Base-by-base conservation (phyloP, 2,329 filamentous ascomycete genomes). In the Xylariales sp. region DNA sequence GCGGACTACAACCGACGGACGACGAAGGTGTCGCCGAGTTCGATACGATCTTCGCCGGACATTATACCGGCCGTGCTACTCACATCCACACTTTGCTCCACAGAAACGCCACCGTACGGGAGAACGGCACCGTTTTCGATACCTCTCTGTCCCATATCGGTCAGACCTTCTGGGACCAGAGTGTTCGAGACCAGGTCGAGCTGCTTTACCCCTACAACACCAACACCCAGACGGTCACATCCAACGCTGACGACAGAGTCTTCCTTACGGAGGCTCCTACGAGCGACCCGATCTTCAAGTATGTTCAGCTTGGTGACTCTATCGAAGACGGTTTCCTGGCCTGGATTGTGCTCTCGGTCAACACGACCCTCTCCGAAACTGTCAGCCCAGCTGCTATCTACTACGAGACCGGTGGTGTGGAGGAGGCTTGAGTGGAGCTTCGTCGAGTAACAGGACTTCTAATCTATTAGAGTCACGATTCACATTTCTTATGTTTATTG, bases 131-230 rank as follows among this genome's bases (percentile, higher is more conserved):
- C 42, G 74, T 76, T 16, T 14, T 14, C 14, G 39, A 31, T 46
- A 58, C 61, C 28, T 72, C 68, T 45, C 66, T 68, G 10, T 66
- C 62, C 35, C 79, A 85, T 60, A 69, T 83, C 29, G 80, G 80
- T 14, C 80, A 86, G 57, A 54, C 80, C 38, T 84, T 80, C 68
- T 80, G 81, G 55, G 78, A 83, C 57, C 73, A 82, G 55, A 64
- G 67, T 46, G 70, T 84, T 5, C 70, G 78, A 48, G 50, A 52
- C 16, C 46, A 11, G 8, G 39, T 42, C 31, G 39, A 42, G 24
- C 31, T 31, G 11, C n/a, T 22, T 4, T 18, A 20, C 5, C 39
- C 39, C 10, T 42, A 42, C 32, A 36, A 14, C 4, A 36, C 6
- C 21, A 42, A 42, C 25, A 20, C 19, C 16, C 21, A 28, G 15